A percentile compares a stretch with the other conserved stretches of the same genome.
Conservation (phyloP, 441 rosid genomes). For the Codiaeum variegatum region DNA sequence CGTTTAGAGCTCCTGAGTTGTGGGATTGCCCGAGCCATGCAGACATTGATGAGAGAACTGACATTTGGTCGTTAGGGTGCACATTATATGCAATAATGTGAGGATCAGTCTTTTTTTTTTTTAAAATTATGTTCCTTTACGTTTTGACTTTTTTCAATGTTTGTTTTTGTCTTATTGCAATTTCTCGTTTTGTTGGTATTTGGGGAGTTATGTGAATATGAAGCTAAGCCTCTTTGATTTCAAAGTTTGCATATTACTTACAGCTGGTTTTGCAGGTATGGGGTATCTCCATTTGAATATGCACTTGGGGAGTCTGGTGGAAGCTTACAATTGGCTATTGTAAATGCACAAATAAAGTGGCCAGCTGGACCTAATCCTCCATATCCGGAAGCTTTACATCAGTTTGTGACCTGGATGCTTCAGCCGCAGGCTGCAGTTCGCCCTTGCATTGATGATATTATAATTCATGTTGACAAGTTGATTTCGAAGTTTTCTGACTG, state of each 20-base stretch:
- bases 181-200: background rate
- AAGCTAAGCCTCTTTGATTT: conserved; percentile 9
- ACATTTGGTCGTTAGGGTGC: conserved; percentile 98
- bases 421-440: conserved; percentile 87
- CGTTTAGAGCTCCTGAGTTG: conserved; percentile 97
- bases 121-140: too few relatives aligned
- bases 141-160: background rate
- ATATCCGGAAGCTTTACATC: conserved; percentile 87
- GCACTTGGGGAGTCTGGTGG: conserved; percentile 98
- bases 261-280: conserved; percentile 52
- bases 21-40: conserved; percentile 98
- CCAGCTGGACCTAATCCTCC: conserved; percentile 83
- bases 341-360: conserved; percentile 96
- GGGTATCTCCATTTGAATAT: conserved; percentile 92
- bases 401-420: conserved; percentile 95
- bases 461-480: conserved; percentile 90
- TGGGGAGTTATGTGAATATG: background rate
- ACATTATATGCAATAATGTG: conserved; percentile 94
- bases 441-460: conserved; percentile 74
- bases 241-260: background rate
- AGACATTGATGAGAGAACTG: conserved; percentile 95
- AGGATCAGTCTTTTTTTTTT: conserved; percentile 29
- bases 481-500: conserved; percentile 67
- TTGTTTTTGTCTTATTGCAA: background rate
- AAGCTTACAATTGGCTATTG: conserved; percentile 84